Evolutionary conservation across 2,329 filamentous ascomycete genomes (phyloP), one percentile per base, ranked within the genome.

Genomic region (Aspergillus amoenus): DNA sequence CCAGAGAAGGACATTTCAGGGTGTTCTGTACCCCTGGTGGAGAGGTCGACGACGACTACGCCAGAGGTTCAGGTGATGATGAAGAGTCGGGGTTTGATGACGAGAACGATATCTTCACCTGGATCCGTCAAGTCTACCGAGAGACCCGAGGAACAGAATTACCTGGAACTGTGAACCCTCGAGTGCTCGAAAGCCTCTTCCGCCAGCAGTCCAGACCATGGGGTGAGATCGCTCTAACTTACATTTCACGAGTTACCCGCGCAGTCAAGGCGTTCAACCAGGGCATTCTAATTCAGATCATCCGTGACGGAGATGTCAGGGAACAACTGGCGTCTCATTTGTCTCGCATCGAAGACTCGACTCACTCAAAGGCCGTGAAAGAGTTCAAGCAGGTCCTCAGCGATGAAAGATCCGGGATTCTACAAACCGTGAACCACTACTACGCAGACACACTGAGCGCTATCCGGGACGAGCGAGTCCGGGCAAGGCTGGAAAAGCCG

Each of bases 391-490:
- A 40, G 3, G 46, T 56, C 6, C 64, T 88, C 0, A 41, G 73
- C 0, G 76, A 84, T 3, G 83, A 86, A 65, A 68, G 76, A 1
- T 64, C 70, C 0, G 75, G 74, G 0, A 75, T 68, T 0, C 76
- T 81, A 0, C 68, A 72, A n/a, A 86, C 84, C 0, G 68, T 77
- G 21, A 83, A 85, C 56, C 76, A 79, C 41, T 78, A 78, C 52
- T 85, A 83, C 67, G 78, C 74, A 52, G 70, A 76, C 3, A 78
- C 74, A 30, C 64, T 80, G 1, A 67, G 40, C 4, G 52, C 56
- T 1, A 62, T 60, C 15, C 61, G 66, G 5, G 34, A 61, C 6
- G 57, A 68, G 24, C 37, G 64, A 41, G 53, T 57, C 15, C 17
- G 53, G 7, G 17, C 22, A 1, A 21, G 21, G 21, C 3, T 21